Evolutionary conservation across 2,329 filamentous ascomycete genomes (phyloP).

Genomic region (Colletotrichum navitas): DNA sequence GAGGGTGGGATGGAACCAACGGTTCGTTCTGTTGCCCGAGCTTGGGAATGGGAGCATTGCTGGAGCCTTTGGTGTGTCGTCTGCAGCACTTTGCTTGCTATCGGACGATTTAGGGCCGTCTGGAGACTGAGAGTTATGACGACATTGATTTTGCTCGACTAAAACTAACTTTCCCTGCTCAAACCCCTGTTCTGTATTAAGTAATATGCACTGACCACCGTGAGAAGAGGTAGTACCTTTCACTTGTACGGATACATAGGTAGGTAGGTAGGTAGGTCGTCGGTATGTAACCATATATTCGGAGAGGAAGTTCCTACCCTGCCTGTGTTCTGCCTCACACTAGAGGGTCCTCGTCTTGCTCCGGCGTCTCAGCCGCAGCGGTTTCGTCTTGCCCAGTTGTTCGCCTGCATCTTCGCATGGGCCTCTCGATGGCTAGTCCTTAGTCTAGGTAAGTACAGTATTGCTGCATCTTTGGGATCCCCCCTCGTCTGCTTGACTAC

Average conservation of each 20-base stretch:
- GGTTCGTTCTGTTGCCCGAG: slow-evolving; percentile 16
- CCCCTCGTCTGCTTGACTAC: not conserved
- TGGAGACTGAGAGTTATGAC: slow-evolving; percentile 30
- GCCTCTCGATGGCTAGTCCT: not conserved
- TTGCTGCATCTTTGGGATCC: not conserved
- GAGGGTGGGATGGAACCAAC: slow-evolving; percentile 8
- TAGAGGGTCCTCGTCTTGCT: too few relatives aligned
- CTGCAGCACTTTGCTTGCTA: slow-evolving; percentile 3
- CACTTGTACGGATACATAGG: too few relatives aligned
- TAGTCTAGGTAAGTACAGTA: too few relatives aligned
- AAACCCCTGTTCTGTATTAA: not conserved
- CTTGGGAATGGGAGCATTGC: not conserved
- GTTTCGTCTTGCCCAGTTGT: not conserved
- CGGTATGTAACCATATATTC: too few relatives aligned
- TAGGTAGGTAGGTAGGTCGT: too few relatives aligned
- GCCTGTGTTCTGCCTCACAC: too few relatives aligned
- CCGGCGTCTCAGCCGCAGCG: slow-evolving; percentile 6
- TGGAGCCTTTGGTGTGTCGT: not conserved
- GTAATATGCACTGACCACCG: not conserved
- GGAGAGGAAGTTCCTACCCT: not conserved
- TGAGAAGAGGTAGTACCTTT: not conserved
- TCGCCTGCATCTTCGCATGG: not conserved
- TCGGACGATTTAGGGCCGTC: not conserved
- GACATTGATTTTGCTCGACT: slow-evolving; percentile 27
- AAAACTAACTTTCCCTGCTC: slow-evolving; percentile 2